phyloP scores from a whole-genome alignment of 306 rosid species.

The Ziziphus jujuba region DNA sequence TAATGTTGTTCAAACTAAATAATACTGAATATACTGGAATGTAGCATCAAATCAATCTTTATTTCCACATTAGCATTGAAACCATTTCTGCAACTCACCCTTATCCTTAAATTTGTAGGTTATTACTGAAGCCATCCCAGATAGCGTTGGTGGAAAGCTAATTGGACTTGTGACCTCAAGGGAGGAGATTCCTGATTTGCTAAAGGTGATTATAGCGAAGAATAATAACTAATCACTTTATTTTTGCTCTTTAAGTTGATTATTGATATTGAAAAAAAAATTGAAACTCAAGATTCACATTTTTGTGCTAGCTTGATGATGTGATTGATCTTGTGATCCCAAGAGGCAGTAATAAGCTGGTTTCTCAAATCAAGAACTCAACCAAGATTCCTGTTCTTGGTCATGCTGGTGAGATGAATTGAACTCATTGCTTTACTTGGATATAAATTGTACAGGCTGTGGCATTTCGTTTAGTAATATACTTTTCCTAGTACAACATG shows the following conservation, averaged over 20 bases:
- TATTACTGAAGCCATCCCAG: slow-evolving; percentile 88
- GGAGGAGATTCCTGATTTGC: slow-evolving; percentile 93
- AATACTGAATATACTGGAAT: slow-evolving; percentile 13
- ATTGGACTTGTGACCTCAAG: slow-evolving; percentile 97
- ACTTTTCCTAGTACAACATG: slow-evolving; percentile 17
- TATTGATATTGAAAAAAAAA: slow-evolving; percentile 19
- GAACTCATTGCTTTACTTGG: slow-evolving; percentile 7
- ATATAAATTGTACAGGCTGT: slow-evolving; percentile 8
- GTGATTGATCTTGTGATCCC: slow-evolving; percentile 97
- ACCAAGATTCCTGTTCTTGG: slow-evolving; percentile 99
- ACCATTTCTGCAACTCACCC: slow-evolving; percentile 6
- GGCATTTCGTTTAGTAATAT: slow-evolving; percentile 11
- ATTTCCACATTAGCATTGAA: slow-evolving; percentile 3
- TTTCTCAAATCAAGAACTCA: slow-evolving; percentile 83
- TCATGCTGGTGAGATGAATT: slow-evolving; percentile 80
- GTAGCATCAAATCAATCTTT: background rate
- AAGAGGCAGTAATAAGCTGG: slow-evolving; percentile 97
- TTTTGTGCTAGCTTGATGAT: slow-evolving; percentile 72
- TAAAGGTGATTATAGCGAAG: slow-evolving; percentile 51
- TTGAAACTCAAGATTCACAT: slow-evolving; percentile 21
- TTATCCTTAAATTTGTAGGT: slow-evolving; percentile 45
- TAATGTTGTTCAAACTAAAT: slow-evolving; percentile 25
- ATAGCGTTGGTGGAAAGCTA: slow-evolving; percentile 77
- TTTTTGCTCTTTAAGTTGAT: slow-evolving; percentile 23
- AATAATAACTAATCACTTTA: slow-evolving; percentile 24